A percentile compares a stretch with the other conserved stretches of the same genome.
Evolutionary conservation across 192 early-diverging fungal species (phyloP).

Genomic region (Borealophlyctis nickersoniae): DNA sequence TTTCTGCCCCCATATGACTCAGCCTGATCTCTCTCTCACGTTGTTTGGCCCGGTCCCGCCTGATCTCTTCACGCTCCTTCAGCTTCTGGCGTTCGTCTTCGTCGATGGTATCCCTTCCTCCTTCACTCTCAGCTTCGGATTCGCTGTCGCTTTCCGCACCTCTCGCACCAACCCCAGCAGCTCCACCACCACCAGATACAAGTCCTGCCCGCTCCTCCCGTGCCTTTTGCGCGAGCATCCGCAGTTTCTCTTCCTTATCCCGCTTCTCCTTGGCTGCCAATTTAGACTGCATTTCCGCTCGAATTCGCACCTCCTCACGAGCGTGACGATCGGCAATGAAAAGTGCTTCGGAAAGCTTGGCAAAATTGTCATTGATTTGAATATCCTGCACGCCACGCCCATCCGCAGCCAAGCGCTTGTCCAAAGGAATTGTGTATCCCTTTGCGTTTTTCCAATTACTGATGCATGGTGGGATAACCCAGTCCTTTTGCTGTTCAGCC

Average conservation of each 20-base stretch:
- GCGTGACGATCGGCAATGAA: conserved; percentile 90
- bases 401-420: conserved; percentile 97
- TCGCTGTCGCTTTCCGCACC: conserved; percentile 24
- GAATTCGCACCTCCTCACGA: conserved; percentile 88
- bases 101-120: conserved; percentile 43
- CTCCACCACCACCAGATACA: conserved; percentile 15
- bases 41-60: conserved; percentile 78
- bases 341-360: conserved; percentile 91
- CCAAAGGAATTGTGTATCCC: conserved; percentile 97
- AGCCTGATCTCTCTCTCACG: conserved; percentile 83
- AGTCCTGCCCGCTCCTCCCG: conserved; percentile 80
- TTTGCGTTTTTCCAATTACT: conserved; percentile 99
- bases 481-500: conserved; percentile 93
- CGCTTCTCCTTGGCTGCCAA: conserved; percentile 92
- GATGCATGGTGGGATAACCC: conserved; percentile 98
- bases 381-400: conserved; percentile 89
- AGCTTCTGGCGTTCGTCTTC: conserved; percentile 61
- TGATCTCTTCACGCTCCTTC: conserved; percentile 81
- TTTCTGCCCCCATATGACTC: conserved; percentile 83
- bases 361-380: conserved; percentile 94
- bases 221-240: conserved; percentile 87
- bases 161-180: conserved; percentile 17
- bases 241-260: conserved; percentile 85
- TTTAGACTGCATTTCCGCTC: conserved; percentile 86
- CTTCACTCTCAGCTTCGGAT: conserved; percentile 18